Evolutionary conservation across 2,329 filamentous ascomycete genomes (phyloP).

Genomic region (Cladophialophora chaetospira): DNA sequence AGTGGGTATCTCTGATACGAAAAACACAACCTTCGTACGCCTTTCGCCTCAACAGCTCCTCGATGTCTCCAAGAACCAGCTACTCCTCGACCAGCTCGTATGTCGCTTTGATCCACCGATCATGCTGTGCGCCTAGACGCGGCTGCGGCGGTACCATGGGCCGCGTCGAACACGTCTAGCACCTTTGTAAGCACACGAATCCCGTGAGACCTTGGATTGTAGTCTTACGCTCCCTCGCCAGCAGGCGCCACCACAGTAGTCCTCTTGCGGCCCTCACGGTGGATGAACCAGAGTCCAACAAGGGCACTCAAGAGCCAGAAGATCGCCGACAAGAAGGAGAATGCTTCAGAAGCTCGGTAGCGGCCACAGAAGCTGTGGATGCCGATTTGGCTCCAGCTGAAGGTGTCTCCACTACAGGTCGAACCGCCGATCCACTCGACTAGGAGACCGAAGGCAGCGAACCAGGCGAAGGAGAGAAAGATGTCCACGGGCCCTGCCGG

Average conservation of each 20-base stretch:
- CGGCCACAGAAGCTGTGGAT: conserved; percentile 60
- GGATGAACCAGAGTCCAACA: conserved; percentile 43
- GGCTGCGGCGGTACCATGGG: conserved; percentile 23
- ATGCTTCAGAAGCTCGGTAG: conserved; percentile 72
- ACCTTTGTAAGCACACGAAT: conserved; percentile 9
- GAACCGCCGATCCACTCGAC: conserved; percentile 55
- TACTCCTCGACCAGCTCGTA: background rate
- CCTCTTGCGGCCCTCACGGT: conserved; percentile 26
- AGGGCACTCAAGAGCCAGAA: conserved; percentile 68
- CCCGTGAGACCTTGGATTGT: background rate
- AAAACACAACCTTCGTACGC: background rate
- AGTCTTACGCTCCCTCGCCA: conserved; percentile 18
- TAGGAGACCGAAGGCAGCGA: conserved; percentile 67
- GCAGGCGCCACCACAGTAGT: conserved; percentile 7
- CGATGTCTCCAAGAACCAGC: background rate
- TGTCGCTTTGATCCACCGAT: background rate
- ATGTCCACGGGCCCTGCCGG: conserved; percentile 62
- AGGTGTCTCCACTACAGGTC: conserved; percentile 44
- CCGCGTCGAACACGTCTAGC: conserved; percentile 16
- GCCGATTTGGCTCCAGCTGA: conserved; percentile 61
- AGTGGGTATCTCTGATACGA: conserved; percentile 10
- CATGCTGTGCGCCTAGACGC: conserved; percentile 12
- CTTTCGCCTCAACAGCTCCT: background rate
- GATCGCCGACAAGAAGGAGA: conserved; percentile 70
- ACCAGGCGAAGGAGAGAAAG: conserved; percentile 69